A percentile compares a stretch with the other conserved stretches of the same genome.
These are phyloP conservation scores for Linum lewisii DNA, from an alignment of 345 rosid genomes.

Conservation along the genomic window DNA sequence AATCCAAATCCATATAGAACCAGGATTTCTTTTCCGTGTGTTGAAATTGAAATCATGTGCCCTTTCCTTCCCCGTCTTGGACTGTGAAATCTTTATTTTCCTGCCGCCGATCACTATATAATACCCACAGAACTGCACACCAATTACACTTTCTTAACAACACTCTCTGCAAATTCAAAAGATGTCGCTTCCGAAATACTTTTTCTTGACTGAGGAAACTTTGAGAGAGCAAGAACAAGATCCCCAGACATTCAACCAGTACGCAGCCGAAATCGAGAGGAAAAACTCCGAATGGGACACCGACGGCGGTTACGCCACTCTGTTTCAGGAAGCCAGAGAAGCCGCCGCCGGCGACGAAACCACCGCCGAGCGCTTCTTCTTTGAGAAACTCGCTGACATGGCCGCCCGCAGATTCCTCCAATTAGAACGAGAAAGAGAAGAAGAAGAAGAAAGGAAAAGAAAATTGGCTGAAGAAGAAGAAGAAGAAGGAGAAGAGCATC, in stretches of 20 bases:
- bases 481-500: neutral
- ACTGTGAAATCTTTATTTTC: too few species aligned
- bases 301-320: neutral
- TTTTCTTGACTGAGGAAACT: neutral
- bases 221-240: neutral
- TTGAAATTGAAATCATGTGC: too few species aligned
- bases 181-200: neutral
- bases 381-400: neutral
- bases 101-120: too few species aligned
- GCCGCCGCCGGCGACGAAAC: too few species aligned
- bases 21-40: too few species aligned
- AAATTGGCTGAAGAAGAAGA: neutral
- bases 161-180: neutral
- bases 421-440: neutral
- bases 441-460: neutral
- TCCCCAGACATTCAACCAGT: neutral
- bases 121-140: too few species aligned
- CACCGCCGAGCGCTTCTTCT: neutral
- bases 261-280: neutral
- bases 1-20: too few species aligned
- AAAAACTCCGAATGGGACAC: neutral
- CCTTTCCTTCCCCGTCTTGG: too few species aligned
- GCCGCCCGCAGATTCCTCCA: neutral
- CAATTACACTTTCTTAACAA: too few species aligned
- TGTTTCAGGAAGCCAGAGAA: neutral